Evolutionary conservation across 805 yeast species (phyloP).

Genomic region (Pichia manshurica): DNA sequence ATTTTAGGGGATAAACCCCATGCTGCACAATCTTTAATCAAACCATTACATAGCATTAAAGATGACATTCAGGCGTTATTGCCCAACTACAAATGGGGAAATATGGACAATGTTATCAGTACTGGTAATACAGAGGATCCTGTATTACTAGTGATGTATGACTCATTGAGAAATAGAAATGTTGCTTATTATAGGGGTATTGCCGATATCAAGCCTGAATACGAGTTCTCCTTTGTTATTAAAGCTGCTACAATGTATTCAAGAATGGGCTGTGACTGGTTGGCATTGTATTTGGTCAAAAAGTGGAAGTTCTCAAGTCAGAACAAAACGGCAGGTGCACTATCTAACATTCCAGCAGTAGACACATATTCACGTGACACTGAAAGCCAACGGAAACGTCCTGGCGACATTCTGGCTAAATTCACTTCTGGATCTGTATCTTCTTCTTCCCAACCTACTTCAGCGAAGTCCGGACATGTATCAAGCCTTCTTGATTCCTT

Average conservation of each 20-base stretch:
- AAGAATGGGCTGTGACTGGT: conserved; percentile 87
- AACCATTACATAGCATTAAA: conserved; percentile 40
- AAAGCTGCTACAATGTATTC: conserved; percentile 63
- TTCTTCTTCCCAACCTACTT: background rate
- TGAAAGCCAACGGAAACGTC: conserved; percentile 5
- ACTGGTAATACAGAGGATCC: conserved; percentile 59
- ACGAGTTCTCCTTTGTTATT: conserved; percentile 58
- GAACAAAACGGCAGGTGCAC: background rate
- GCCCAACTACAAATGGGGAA: conserved; percentile 29
- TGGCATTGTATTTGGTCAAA: conserved; percentile 55
- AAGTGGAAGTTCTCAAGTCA: conserved; percentile 56
- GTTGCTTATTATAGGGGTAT: conserved; percentile 47
- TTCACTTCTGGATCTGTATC: conserved; percentile 4
- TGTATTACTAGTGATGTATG: conserved; percentile 61
- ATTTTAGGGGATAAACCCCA: conserved; percentile 42
- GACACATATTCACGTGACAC: background rate
- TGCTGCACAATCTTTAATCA: conserved; percentile 62
- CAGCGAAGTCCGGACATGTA: background rate
- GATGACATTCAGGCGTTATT: conserved; percentile 24
- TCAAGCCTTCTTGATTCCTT: conserved; percentile 6
- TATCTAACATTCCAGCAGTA: background rate
- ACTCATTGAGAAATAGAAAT: conserved; percentile 50
- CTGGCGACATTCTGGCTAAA: conserved; percentile 16
- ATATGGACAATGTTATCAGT: conserved; percentile 35
- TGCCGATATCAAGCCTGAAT: conserved; percentile 34